These are phyloP conservation scores for Cerrena zonata DNA, from an alignment of 1,284 basidiomycete species.

Conservation along the genomic window DNA sequence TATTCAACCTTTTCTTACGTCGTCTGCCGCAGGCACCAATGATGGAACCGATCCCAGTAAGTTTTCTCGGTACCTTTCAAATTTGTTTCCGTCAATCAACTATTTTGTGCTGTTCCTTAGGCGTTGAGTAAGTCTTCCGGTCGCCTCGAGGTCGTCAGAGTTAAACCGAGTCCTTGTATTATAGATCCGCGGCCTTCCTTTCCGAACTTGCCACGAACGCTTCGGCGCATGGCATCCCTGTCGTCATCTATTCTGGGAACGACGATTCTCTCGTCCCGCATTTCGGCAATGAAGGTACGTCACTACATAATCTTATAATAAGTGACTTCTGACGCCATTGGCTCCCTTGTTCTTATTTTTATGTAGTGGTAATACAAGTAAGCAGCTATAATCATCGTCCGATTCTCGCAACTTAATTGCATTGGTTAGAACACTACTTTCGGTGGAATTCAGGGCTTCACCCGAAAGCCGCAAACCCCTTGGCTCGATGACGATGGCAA, in stretches of 20 bases:
- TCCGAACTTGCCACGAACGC: conserved; percentile 20
- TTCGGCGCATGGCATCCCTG: conserved; percentile 12
- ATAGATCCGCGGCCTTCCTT: conserved; percentile 22
- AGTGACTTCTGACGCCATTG: neutral
- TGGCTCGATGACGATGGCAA: conserved; percentile 27
- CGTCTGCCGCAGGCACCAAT: conserved; percentile 15
- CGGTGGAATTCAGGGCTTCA: conserved; percentile 62
- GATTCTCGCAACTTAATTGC: neutral
- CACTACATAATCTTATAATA: neutral
- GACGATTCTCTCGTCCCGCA: conserved; percentile 19
- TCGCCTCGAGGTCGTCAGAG: conserved; percentile 1
- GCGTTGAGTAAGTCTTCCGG: conserved; percentile 8
- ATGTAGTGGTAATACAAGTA: conserved; percentile 20
- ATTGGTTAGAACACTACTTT: conserved; percentile 29
- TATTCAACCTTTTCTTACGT: no score
- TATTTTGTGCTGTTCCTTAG: neutral
- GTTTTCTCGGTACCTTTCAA: neutral
- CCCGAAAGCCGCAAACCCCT: conserved; percentile 52
- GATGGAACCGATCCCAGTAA: conserved; percentile 10
- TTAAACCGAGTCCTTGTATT: neutral
- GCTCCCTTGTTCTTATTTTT: neutral
- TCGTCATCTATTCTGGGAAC: conserved; percentile 24
- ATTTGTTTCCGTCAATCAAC: neutral
- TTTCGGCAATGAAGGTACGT: conserved; percentile 21
- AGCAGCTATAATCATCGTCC: neutral